Conservation (phyloP, 768 basidiomycete genomes). For the Tylopilus sp. region DNA sequence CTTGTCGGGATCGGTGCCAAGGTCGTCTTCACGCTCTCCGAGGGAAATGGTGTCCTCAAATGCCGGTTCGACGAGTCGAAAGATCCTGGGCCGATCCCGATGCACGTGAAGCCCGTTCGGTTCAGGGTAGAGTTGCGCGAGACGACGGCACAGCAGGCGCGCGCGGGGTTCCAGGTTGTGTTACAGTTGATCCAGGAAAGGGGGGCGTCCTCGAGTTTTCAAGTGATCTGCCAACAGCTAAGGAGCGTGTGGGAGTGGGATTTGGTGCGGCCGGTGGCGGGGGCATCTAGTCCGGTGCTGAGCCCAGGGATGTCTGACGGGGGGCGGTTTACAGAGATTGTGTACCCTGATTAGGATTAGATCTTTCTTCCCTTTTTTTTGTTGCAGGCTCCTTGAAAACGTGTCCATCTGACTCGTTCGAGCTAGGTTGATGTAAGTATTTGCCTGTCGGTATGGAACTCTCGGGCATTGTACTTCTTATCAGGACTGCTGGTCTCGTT, state of each 20-base stretch:
- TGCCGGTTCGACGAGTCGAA: constrained; percentile 71
- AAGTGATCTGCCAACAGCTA: constrained; percentile 64
- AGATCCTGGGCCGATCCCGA: constrained; percentile 42
- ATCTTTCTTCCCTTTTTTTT: too few relatives aligned
- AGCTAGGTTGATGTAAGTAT: too few relatives aligned
- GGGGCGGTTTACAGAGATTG: neutral
- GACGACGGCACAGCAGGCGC: constrained; percentile 37
- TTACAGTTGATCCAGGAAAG: constrained; percentile 78
- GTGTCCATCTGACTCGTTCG: too few relatives aligned
- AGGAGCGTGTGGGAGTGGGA: constrained; percentile 71
- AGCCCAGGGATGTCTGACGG: constrained; percentile 14
- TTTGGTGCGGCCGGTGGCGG: too few relatives aligned
- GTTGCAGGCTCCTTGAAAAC: too few relatives aligned
- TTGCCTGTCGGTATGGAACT: too few relatives aligned
- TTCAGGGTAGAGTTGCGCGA: constrained; percentile 79
- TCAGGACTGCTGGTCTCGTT: too few relatives aligned
- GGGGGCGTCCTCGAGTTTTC: constrained; percentile 82
- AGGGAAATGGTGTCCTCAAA: constrained; percentile 64
- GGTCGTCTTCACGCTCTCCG: constrained; percentile 62
- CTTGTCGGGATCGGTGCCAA: constrained; percentile 69
- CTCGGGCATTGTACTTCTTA: too few relatives aligned
- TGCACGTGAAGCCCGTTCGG: constrained; percentile 71
- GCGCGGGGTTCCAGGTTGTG: constrained; percentile 51
- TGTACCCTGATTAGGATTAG: neutral
- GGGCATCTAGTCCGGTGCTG: too few relatives aligned